Conservation (phyloP, 1,139 yeast genomes). For the Yamadazyma sp. region DNA sequence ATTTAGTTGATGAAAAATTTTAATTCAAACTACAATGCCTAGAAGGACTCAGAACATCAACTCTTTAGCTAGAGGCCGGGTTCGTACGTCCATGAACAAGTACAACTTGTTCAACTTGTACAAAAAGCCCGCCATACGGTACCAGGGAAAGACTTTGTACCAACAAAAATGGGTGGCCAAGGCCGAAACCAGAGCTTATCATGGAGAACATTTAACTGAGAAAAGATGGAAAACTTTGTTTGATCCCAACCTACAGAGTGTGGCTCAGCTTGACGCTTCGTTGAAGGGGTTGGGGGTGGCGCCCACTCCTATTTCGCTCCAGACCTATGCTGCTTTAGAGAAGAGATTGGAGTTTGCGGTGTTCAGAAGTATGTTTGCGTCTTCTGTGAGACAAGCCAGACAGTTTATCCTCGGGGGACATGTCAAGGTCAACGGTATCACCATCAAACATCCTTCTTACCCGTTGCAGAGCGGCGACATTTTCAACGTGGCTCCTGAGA, state of each 20-base stretch:
- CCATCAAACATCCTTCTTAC: slow-evolving; percentile 77
- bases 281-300: slow-evolving; percentile 56
- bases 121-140: slow-evolving; percentile 58
- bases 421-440: slow-evolving; percentile 76
- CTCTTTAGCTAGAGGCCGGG: slow-evolving; percentile 67
- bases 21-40: slow-evolving; percentile 45
- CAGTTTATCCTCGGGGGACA: slow-evolving; percentile 81
- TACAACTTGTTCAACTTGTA: slow-evolving; percentile 84
- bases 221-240: slow-evolving; percentile 67
- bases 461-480: slow-evolving; percentile 82
- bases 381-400: slow-evolving; percentile 92
- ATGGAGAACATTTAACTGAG: slow-evolving; percentile 92
- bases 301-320: slow-evolving; percentile 81
- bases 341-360: slow-evolving; percentile 86
- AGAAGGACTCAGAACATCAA: slow-evolving; percentile 58
- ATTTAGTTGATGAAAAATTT: slow-evolving; percentile 8
- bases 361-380: slow-evolving; percentile 90
- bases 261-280: slow-evolving; percentile 80
- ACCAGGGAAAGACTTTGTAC: slow-evolving; percentile 61
- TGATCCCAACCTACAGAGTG: slow-evolving; percentile 75
- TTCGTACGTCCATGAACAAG: slow-evolving; percentile 92
- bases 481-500: slow-evolving; percentile 81
- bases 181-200: slow-evolving; percentile 90
- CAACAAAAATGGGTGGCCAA: slow-evolving; percentile 94
- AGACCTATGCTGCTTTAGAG: slow-evolving; percentile 86